Conservation (phyloP, 192 early-diverging fungal species). For the Umbelopsis sp. region DNA sequence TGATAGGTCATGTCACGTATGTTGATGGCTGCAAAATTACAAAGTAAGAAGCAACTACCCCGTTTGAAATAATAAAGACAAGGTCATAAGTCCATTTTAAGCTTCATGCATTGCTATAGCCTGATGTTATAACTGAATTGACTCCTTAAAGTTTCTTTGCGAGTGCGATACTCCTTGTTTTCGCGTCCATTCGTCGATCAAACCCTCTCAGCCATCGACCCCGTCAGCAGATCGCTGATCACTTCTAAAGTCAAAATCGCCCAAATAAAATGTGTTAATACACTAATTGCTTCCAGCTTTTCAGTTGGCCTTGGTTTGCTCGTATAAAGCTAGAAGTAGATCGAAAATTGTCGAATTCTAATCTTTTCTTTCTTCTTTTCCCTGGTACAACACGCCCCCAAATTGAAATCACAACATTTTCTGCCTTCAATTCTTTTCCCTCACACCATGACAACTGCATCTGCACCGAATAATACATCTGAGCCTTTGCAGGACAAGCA, state of each 20-base stretch:
- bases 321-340: constrained; percentile 2
- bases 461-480: neutral
- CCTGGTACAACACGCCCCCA: neutral
- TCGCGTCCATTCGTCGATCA: constrained; percentile 19
- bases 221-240: constrained; percentile 18
- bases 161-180: constrained; percentile 5
- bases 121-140: neutral
- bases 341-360: neutral
- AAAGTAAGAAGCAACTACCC: constrained; percentile 17
- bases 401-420: neutral
- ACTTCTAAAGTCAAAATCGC: constrained; percentile 14
- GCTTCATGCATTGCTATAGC: constrained; percentile 1
- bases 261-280: neutral
- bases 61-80: constrained; percentile 11
- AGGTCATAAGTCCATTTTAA: constrained; percentile 18
- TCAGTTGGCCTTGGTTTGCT: neutral
- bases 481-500: constrained; percentile 5
- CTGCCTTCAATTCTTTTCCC: neutral
- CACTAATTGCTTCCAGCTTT: neutral
- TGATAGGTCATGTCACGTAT: constrained; percentile 4
- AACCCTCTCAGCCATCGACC: constrained; percentile 19
- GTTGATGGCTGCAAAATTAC: constrained; percentile 9
- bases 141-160: constrained; percentile 19
- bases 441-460: neutral
- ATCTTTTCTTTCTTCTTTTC: constrained; percentile 10